phyloP scores from a whole-genome alignment of 768 basidiomycete species.

The Lentinus brumalis region DNA sequence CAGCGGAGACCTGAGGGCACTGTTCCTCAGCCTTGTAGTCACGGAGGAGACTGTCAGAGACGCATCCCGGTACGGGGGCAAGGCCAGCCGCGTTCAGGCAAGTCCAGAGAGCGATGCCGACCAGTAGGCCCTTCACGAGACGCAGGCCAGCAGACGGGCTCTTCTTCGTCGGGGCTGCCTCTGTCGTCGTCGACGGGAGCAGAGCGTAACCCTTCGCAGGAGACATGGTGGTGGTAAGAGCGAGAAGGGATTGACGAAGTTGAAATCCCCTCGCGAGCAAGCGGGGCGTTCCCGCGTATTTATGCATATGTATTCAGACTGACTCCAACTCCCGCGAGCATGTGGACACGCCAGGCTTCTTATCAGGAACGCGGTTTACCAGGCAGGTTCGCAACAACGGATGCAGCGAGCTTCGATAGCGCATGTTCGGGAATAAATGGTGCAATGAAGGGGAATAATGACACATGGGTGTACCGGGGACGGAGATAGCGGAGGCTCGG shows the following conservation, averaged over 20 bases:
- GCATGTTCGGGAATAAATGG: too few relatives aligned
- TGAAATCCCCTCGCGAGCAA: not conserved
- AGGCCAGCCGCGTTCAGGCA: conserved; percentile 6
- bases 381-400: too few relatives aligned
- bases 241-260: not conserved
- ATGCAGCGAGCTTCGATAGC: too few relatives aligned
- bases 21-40: conserved; percentile 8
- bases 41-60: not conserved
- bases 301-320: too few relatives aligned
- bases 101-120: conserved; percentile 4
- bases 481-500: not conserved
- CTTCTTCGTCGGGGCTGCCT: conserved; percentile 5
- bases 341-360: too few relatives aligned
- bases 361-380: too few relatives aligned
- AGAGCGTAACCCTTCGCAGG: conserved; percentile 2
- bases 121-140: conserved; percentile 13
- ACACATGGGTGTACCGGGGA: not conserved
- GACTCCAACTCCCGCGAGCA: too few relatives aligned
- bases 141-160: conserved; percentile 5
- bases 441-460: too few relatives aligned
- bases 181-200: not conserved
- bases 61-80: not conserved
- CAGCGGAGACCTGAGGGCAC: conserved; percentile 39
- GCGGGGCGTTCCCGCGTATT: not conserved
- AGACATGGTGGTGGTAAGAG: conserved; percentile 17